Evolutionary conservation across 257 asterid genomes (phyloP), one percentile per base, ranked within the genome.

Genomic region (Nicotiana obtusifolia): DNA sequence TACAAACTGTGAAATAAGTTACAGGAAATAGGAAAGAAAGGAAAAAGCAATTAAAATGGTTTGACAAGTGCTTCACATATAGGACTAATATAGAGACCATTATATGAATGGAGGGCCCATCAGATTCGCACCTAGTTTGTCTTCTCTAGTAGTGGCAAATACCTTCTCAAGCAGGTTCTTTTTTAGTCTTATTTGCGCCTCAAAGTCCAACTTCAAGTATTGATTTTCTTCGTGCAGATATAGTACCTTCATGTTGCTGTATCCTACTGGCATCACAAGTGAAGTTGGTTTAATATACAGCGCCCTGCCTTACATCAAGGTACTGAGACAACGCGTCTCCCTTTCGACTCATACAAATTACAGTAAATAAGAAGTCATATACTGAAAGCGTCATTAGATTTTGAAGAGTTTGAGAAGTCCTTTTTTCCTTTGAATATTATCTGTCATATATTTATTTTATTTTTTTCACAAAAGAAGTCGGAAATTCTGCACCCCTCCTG

Each of bases 201-300:
- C 24, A 49, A 49, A 75, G 62, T 0, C 52, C 16, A 49, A 7
- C 61, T 49, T 24, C 1, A 26, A 26, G 65, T 77, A 57, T 37
- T 17, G 1, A 67, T 33, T 67, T 64, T 60, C 10, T 41, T 81
- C 24, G 4, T 76, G 83, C 83, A 91, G 98, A 89, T 95, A 95
- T 91, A 95, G 97, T 53, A 91, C 97, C 85, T 95, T 95, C 84
- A 76, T 95, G 24, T 15, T 91, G 60, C 71, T 95, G 91, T 95
- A 95, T 91, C 99, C 97, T 35, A 37, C 87, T 10, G 99, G 99
- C 82, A 95, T 95, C 52, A 85, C 93, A 57, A 94, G 98, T 80
- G 99, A 95, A 68, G 94, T 94, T n/a, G 98, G 97, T 60, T 82
- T 95, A 85, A 91, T 96, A 33, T 94, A 91, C 73, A 78, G 75